Percentiles rank a stretch among this genome's conserved stretches.
These are phyloP conservation scores for Penicillium fimorum DNA, from an alignment of 495 filamentous ascomycete genomes.

Conservation along the genomic window DNA sequence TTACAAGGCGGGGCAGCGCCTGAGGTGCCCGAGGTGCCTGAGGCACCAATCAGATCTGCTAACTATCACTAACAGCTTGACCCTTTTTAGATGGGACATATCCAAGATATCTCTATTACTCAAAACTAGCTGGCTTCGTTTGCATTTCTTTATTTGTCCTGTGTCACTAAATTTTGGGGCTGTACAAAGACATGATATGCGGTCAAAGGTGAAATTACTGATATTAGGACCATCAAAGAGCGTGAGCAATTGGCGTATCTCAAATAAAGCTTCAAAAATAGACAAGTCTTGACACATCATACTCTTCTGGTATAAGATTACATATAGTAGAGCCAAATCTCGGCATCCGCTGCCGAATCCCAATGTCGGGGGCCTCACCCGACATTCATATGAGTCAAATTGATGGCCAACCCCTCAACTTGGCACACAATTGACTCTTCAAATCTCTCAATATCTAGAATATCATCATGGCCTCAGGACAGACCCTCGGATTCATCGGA, in stretches of 20 bases:
- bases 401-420: background rate
- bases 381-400: background rate
- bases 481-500: conserved; percentile 31
- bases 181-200: too few relatives aligned
- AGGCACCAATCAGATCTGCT: conserved; percentile 3
- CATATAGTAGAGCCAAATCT: background rate
- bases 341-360: background rate
- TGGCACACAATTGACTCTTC: background rate
- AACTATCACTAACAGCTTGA: too few relatives aligned
- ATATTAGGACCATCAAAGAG: too few relatives aligned
- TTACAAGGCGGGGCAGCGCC: background rate
- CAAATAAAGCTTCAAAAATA: background rate
- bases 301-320: background rate
- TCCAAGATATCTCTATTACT: too few relatives aligned
- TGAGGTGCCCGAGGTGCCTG: conserved; percentile 1
- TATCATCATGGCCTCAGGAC: background rate
- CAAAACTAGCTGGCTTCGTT: too few relatives aligned
- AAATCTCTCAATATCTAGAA: background rate
- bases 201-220: too few relatives aligned
- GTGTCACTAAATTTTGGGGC: too few relatives aligned
- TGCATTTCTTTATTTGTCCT: too few relatives aligned
- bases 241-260: background rate
- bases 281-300: background rate
- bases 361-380: conserved; percentile 2
- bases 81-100: too few relatives aligned